These are phyloP conservation scores for Boletus pseudopeckii DNA, from an alignment of 768 basidiomycete genomes.

Conservation along the genomic window DNA sequence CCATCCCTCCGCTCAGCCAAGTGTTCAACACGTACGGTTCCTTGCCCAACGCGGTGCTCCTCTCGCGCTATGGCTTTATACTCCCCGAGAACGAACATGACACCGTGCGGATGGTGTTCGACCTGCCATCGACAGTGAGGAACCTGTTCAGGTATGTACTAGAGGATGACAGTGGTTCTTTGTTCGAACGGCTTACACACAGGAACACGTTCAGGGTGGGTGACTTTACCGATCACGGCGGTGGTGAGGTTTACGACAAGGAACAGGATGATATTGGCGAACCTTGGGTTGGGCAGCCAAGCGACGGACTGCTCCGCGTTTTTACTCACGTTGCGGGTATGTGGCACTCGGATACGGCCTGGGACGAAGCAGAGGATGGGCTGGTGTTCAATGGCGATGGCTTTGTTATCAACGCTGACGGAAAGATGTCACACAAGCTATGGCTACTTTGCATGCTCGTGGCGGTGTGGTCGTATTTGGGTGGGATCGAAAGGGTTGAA, in stretches of 20 bases:
- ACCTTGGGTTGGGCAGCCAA: too few species aligned
- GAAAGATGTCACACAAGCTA: slow-evolving; percentile 46
- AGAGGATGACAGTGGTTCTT: slow-evolving; percentile 16
- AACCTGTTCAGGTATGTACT: slow-evolving; percentile 11
- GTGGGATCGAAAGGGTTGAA: too few species aligned
- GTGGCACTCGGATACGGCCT: slow-evolving; percentile 23
- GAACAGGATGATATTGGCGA: slow-evolving; percentile 9
- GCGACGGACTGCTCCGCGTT: slow-evolving; percentile 14
- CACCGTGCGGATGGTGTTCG: slow-evolving; percentile 36
- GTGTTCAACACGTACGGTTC: slow-evolving; percentile 79
- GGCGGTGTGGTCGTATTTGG: too few species aligned
- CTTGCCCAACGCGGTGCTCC: slow-evolving; percentile 61
- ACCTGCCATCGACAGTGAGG: slow-evolving; percentile 17
- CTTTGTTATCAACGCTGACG: slow-evolving; percentile 49
- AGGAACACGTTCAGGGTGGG: slow-evolving; percentile 29
- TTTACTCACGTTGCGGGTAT: slow-evolving; percentile 21
- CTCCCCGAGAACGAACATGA: slow-evolving; percentile 75
- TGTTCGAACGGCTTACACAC: slow-evolving; percentile 9
- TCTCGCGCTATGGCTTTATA: slow-evolving; percentile 69
- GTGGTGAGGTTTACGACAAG: slow-evolving; percentile 25
- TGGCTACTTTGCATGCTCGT: slow-evolving; percentile 44
- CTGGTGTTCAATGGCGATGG: slow-evolving; percentile 25
- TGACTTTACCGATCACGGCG: slow-evolving; percentile 22
- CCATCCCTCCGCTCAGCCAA: slow-evolving; percentile 50
- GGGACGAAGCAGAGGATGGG: slow-evolving; percentile 26